Evolutionary conservation across 805 yeast species (phyloP).

Genomic region (Dipodascopsis uninucleata): DNA sequence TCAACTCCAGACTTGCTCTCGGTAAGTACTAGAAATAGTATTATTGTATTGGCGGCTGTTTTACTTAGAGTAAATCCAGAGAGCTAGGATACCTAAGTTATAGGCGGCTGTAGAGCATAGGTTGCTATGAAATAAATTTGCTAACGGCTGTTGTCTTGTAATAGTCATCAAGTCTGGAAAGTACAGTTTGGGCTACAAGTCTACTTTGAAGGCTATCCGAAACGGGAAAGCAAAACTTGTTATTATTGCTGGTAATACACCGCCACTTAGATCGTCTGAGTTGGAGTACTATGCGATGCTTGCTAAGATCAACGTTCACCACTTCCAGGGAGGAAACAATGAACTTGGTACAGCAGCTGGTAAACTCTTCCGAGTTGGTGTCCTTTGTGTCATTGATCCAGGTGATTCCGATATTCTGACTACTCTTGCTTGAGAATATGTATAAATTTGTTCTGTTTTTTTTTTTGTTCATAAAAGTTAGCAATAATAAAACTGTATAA

Average conservation of each 20-base stretch:
- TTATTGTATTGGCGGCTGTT: neutral
- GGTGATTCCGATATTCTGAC: slow-evolving; percentile 98
- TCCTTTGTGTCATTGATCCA: slow-evolving; percentile 90
- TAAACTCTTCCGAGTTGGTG: slow-evolving; percentile 99
- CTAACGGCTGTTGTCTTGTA: no score
- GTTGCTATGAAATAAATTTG: no score
- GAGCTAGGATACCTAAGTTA: no score
- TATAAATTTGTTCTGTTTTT: neutral
- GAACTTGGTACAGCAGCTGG: slow-evolving; percentile 82
- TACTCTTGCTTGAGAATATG: slow-evolving; percentile 29
- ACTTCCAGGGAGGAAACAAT: slow-evolving; percentile 53
- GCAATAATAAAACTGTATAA: no score
- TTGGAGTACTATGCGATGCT: slow-evolving; percentile 99
- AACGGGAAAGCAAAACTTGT: slow-evolving; percentile 98
- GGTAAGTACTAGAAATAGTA: slow-evolving; percentile 9
- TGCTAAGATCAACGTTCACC: slow-evolving; percentile 93
- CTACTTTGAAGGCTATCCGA: slow-evolving; percentile 97
- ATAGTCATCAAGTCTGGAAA: slow-evolving; percentile 95
- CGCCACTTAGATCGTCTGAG: slow-evolving; percentile 99
- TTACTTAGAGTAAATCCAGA: no score
- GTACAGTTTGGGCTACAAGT: slow-evolving; percentile 99
- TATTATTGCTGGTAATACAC: slow-evolving; percentile 98
- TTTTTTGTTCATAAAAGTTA: no score
- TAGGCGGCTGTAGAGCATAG: no score
- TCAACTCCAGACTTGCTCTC: slow-evolving; percentile 97